A percentile compares a stretch with the other conserved stretches of the same genome.
Conservation (phyloP, 768 basidiomycete genomes). For the Boletus coccyginus region DNA sequence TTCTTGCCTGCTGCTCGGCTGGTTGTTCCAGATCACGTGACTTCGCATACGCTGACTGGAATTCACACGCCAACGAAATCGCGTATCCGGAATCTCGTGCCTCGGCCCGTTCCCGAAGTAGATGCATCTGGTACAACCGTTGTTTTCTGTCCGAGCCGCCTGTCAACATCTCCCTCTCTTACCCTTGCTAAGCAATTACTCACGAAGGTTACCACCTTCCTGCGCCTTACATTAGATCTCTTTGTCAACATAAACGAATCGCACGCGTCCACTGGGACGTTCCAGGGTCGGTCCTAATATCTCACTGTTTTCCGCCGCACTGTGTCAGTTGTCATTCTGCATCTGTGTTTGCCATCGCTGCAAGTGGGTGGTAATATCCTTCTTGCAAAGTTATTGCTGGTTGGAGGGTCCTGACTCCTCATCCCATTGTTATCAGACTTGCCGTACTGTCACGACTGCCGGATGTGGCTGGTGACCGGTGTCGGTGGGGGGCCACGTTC, state of each 20-base stretch:
- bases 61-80: no score
- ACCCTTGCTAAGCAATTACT: no score
- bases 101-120: no score
- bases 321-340: background rate
- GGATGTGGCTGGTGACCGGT: constrained; percentile 6
- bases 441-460: background rate
- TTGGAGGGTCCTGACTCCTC: background rate
- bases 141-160: no score
- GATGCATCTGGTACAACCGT: no score
- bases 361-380: background rate
- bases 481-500: background rate
- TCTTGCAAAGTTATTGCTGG: background rate
- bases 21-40: no score
- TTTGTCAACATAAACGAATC: background rate
- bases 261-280: background rate
- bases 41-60: no score
- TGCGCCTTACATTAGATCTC: background rate
- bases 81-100: no score
- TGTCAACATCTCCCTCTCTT: no score
- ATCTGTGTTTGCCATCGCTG: background rate
- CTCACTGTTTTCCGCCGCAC: constrained; percentile 3
- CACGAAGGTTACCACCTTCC: background rate
- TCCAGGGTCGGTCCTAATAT: background rate
- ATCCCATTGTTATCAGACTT: background rate
- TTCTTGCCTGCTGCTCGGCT: no score